Conservation (phyloP, 108 stramenopile genomes). For the Pelagomonas calceolata region DNA sequence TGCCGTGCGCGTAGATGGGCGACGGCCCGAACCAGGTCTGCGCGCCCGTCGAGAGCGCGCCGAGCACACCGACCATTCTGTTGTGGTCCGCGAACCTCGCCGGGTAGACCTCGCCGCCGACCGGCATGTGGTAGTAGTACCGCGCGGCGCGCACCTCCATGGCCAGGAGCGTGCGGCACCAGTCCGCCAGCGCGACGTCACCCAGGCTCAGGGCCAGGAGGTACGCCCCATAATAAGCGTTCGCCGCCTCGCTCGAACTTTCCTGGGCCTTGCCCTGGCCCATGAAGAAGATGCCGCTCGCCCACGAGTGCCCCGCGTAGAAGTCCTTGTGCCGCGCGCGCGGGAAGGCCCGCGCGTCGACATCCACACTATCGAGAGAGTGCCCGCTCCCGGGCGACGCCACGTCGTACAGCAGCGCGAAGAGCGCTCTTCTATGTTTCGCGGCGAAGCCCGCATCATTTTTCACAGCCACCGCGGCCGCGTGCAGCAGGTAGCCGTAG, state of each 20-base stretch:
- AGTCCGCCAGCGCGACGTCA: conserved; percentile 10
- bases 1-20: conserved; percentile 29
- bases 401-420: conserved; percentile 25
- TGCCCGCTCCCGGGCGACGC: background rate
- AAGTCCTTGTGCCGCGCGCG: conserved; percentile 32
- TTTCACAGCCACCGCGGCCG: conserved; percentile 20
- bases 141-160: conserved; percentile 73
- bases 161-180: conserved; percentile 45
- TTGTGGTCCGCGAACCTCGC: conserved; percentile 2
- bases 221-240: conserved; percentile 86
- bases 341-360: conserved; percentile 11
- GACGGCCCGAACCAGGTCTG: conserved; percentile 30
- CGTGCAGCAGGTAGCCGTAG: conserved; percentile 36
- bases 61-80: conserved; percentile 39
- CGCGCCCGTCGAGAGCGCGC: conserved; percentile 31
- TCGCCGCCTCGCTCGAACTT: conserved; percentile 86
- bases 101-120: conserved; percentile 38
- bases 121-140: conserved; percentile 78
- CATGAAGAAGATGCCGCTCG: conserved; percentile 33
- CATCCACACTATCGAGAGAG: background rate
- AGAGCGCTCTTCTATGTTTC: too few species aligned
- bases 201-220: conserved; percentile 67
- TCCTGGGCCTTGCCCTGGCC: conserved; percentile 91
- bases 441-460: background rate
- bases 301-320: conserved; percentile 34